Percentiles rank a stretch among this genome's conserved stretches.
These are phyloP conservation scores for Zoysia pacifica DNA, from an alignment of 176 grass and related monocot genomes.

Conservation along the genomic window DNA sequence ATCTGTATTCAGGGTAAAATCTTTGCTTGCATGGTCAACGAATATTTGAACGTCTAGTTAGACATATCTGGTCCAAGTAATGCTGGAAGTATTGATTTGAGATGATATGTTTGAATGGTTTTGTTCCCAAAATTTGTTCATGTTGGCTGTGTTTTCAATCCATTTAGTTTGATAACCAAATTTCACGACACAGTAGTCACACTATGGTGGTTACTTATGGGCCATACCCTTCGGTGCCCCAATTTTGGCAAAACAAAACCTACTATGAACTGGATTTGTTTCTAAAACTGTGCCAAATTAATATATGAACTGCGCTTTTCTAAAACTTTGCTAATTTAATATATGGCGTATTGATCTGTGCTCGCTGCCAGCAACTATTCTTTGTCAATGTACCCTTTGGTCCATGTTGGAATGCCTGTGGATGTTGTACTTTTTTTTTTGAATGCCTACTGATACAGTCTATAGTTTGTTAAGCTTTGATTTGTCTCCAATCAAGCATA, in stretches of 20 bases:
- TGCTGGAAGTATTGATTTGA: not conserved
- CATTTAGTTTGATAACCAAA: slow-evolving; percentile 5
- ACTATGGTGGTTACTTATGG: not conserved
- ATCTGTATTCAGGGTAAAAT: slow-evolving; percentile 64
- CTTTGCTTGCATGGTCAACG: not conserved
- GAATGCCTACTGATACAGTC: not conserved
- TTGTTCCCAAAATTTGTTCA: not conserved
- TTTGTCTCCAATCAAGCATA: not conserved
- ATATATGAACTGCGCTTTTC: slow-evolving; percentile 1
- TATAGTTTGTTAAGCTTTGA: not conserved
- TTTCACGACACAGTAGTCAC: not conserved
- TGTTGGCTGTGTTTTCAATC: not conserved
- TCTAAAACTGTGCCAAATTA: too few relatives aligned
- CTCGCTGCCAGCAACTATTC: not conserved
- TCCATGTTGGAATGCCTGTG: not conserved
- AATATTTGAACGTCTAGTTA: slow-evolving; percentile 10
- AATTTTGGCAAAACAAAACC: slow-evolving; percentile 2
- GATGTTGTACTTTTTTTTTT: not conserved
- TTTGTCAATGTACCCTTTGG: not conserved
- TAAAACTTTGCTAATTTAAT: not conserved
- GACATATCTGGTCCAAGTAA: not conserved
- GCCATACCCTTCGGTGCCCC: not conserved
- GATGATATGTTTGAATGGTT: not conserved
- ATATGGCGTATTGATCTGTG: not conserved
- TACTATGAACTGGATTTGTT: too few relatives aligned